Base-by-base conservation (phyloP, 2,329 filamentous ascomycete genomes). In the Dothidotthia symphoricarpi region DNA sequence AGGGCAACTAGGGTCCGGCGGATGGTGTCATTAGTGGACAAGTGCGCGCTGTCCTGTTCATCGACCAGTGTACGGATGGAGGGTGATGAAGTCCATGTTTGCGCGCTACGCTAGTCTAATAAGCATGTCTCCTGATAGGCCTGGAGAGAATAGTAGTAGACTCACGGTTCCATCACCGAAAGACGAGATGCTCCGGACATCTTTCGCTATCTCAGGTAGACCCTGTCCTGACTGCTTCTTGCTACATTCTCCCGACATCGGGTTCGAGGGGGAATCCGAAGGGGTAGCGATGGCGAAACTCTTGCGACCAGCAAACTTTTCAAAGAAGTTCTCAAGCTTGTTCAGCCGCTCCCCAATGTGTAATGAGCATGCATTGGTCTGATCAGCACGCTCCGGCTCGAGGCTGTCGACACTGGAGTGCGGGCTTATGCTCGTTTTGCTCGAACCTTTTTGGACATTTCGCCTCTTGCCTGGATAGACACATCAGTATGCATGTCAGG, bases 311-410 rank as follows among this genome's bases (percentile, higher is more conserved):
- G 63, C 61, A 30, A 64, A 65, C 35, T 49, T 55, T 28, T 66
- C 63, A 27, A 66, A 65, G 3, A 66, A 45, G 22, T 61, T 59
- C 29, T 66, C 63, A 14, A 66, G 45, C 42, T 64, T 66, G 39
- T 47, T 45, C 4, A 65, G 47, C 24, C 61, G 49, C 38, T 66
- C 61, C 16, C 57, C 53, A 24, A 64, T 53, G 28, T 65, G 61
- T n/a, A 51, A 31, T 11, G 53, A 39, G 36, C 61, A 64, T 15
- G 51, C 33, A 26, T 42, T 45, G 9, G 51, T 50, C 26, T 55
- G 52, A 8, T 45, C 50, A 29, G 40, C 31, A 35, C 34, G 43
- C 17, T 53, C 51, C 19, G 51, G 13, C 31, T 41, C 36, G 36
- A 46, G 29, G 10, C 37, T 45, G 24, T 43, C 49, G 32, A 53